These are phyloP conservation scores for Crassisporium funariophilum DNA, from an alignment of 768 basidiomycete species.

Conservation along the genomic window DNA sequence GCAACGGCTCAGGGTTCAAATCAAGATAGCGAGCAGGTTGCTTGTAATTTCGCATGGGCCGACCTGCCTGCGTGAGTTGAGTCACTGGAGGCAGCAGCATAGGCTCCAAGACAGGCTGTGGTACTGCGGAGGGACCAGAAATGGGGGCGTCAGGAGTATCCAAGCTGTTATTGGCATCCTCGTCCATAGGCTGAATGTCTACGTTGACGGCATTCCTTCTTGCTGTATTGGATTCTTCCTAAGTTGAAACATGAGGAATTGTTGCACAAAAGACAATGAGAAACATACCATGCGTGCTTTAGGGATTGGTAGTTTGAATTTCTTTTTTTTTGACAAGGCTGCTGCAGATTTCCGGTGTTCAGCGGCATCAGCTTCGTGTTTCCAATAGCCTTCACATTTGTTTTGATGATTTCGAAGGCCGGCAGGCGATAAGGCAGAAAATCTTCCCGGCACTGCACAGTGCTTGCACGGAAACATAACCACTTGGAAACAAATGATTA, in stretches of 20 bases:
- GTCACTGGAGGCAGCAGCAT: conserved; percentile 9
- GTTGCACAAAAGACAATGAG: too few species aligned
- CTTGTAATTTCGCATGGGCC: conserved; percentile 11
- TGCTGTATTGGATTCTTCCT: conserved; percentile 5
- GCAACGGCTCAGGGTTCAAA: conserved; percentile 11
- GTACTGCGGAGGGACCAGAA: conserved; percentile 2
- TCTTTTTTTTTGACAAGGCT: conserved; percentile 4
- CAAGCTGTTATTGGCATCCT: conserved; percentile 1
- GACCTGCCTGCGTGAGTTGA: conserved; percentile 14
- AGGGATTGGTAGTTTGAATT: conserved; percentile 7
- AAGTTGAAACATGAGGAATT: too few species aligned
- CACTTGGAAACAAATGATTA: background rate
- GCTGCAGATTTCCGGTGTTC: conserved; percentile 9
- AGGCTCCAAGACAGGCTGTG: conserved; percentile 1
- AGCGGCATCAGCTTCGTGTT: conserved; percentile 4
- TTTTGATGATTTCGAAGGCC: conserved; percentile 17
- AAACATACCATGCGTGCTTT: conserved; percentile 11
- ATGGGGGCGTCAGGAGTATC: conserved; percentile 2
- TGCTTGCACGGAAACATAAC: conserved; percentile 14
- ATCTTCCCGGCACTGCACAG: conserved; percentile 13
- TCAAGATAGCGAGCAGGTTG: conserved; percentile 15
- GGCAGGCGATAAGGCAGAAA: conserved; percentile 3
- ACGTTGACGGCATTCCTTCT: conserved; percentile 10
- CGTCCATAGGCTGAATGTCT: conserved; percentile 7
- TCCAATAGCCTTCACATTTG: conserved; percentile 13